Evolutionary conservation across 1,139 yeast species (phyloP).

Genomic region (Debaryomycetaceae sp.): DNA sequence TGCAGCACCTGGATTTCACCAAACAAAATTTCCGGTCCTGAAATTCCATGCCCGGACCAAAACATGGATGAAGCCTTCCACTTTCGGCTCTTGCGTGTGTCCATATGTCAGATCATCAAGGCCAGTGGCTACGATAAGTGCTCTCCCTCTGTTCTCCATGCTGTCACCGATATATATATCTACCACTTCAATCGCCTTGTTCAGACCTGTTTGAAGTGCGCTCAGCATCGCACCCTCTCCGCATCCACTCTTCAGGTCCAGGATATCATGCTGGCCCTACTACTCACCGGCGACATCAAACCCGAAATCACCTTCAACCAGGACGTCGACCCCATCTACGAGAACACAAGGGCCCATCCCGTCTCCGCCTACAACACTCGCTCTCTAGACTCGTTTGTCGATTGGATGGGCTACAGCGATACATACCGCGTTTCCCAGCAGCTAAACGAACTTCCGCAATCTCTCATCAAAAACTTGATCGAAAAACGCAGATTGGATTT

Average conservation of each 20-base stretch:
- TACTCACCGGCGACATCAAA: slow-evolving; percentile 10
- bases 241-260: slow-evolving; percentile 7
- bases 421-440: slow-evolving; percentile 13
- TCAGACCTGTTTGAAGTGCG: slow-evolving; percentile 7
- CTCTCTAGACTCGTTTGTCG: slow-evolving; percentile 24
- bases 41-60: too few species aligned
- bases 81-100: slow-evolving; percentile 13
- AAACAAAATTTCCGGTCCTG: too few species aligned
- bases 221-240: slow-evolving; percentile 9
- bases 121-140: slow-evolving; percentile 18
- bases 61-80: slow-evolving; percentile 16
- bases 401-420: slow-evolving; percentile 27
- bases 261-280: slow-evolving; percentile 12
- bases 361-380: slow-evolving; percentile 23
- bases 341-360: slow-evolving; percentile 7
- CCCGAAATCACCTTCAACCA: slow-evolving; percentile 9
- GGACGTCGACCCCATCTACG: slow-evolving; percentile 7
- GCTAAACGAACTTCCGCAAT: slow-evolving; percentile 23
- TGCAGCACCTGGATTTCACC: too few species aligned
- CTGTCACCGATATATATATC: slow-evolving; percentile 13
- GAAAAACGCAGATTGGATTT: slow-evolving; percentile 25
- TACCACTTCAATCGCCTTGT: slow-evolving; percentile 9
- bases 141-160: slow-evolving; percentile 13
- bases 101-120: slow-evolving; percentile 15
- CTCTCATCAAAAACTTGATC: slow-evolving; percentile 21